These are phyloP conservation scores for Agrocybe pediades DNA, from an alignment of 768 basidiomycete genomes.

Conservation along the genomic window DNA sequence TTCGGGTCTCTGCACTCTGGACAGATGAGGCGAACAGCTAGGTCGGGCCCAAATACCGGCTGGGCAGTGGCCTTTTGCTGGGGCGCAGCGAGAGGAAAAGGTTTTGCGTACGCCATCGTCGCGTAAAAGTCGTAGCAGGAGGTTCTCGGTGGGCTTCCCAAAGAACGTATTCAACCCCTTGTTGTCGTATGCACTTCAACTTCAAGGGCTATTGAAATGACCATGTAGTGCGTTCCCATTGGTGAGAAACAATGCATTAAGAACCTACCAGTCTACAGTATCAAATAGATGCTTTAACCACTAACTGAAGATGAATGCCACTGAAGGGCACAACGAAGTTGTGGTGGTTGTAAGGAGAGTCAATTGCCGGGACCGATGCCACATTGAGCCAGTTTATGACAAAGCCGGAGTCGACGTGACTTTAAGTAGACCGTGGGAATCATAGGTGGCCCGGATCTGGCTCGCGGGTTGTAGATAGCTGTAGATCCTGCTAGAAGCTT, in stretches of 20 bases:
- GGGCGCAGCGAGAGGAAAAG: slow-evolving; percentile 75
- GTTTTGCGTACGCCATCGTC: slow-evolving; percentile 71
- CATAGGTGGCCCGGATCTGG: background rate
- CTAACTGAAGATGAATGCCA: slow-evolving; percentile 11
- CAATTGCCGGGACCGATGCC: background rate
- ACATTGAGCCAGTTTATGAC: slow-evolving; percentile 9
- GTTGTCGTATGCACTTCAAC: slow-evolving; percentile 11
- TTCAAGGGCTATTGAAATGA: slow-evolving; percentile 23
- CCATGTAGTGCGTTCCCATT: slow-evolving; percentile 20
- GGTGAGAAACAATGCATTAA: slow-evolving; percentile 14
- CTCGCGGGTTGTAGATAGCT: too few relatives aligned
- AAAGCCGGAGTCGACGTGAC: slow-evolving; percentile 8
- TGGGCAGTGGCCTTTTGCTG: slow-evolving; percentile 54
- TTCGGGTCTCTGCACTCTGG: slow-evolving; percentile 94
- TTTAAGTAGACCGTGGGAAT: background rate
- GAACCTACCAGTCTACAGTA: slow-evolving; percentile 24
- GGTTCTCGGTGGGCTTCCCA: slow-evolving; percentile 21
- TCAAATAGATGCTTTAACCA: slow-evolving; percentile 16
- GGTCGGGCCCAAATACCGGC: slow-evolving; percentile 73
- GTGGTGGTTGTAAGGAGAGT: slow-evolving; percentile 24
- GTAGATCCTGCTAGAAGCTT: too few relatives aligned
- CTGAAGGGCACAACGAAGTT: slow-evolving; percentile 23
- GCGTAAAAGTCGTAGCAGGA: slow-evolving; percentile 28
- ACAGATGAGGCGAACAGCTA: slow-evolving; percentile 88
- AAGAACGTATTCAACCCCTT: slow-evolving; percentile 13